Evolutionary conservation across 352 stramenopile genomes (phyloP).

Genomic region (Hyaloperonospora brassicae): DNA sequence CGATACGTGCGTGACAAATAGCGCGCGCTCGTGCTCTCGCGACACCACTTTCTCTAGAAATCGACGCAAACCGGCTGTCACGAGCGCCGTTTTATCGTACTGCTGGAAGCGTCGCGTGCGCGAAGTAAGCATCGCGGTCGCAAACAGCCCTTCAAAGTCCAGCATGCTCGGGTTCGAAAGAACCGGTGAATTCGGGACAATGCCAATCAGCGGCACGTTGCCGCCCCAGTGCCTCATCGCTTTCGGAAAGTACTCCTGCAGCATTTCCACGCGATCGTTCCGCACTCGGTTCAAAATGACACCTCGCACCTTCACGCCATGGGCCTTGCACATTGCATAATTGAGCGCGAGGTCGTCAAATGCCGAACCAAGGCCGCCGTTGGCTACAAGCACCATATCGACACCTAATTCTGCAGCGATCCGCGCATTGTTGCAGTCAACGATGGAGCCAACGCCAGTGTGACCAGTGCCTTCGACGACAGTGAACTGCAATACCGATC

Average conservation of each 20-base stretch:
- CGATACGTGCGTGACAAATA: conserved; percentile 87
- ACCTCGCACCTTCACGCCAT: conserved; percentile 89
- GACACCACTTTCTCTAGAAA: conserved; percentile 81
- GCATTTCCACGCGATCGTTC: conserved; percentile 72
- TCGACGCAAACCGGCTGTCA: conserved; percentile 76
- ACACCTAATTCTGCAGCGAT: conserved; percentile 88
- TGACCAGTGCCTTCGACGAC: conserved; percentile 85
- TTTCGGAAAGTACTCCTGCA: conserved; percentile 83
- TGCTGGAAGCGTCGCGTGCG: conserved; percentile 58
- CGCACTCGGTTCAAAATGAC: conserved; percentile 96
- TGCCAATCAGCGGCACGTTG: conserved; percentile 67
- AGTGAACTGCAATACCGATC: conserved; percentile 55
- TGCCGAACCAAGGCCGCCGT: conserved; percentile 91
- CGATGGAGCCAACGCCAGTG: conserved; percentile 94
- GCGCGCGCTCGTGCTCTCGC: conserved; percentile 62
- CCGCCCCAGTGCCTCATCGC: conserved; percentile 59
- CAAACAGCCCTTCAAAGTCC: conserved; percentile 86
- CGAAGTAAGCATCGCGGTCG: conserved; percentile 51
- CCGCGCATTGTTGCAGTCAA: conserved; percentile 94
- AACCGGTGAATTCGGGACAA: conserved; percentile 72
- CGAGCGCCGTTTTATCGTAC: conserved; percentile 68
- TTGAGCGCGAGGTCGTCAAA: conserved; percentile 94
- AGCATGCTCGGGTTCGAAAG: conserved; percentile 80
- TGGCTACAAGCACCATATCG: conserved; percentile 93
- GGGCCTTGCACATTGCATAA: conserved; percentile 87